phyloP scores from a whole-genome alignment of 371 early-diverging fungal genomes.

The Mucor piriformis region DNA sequence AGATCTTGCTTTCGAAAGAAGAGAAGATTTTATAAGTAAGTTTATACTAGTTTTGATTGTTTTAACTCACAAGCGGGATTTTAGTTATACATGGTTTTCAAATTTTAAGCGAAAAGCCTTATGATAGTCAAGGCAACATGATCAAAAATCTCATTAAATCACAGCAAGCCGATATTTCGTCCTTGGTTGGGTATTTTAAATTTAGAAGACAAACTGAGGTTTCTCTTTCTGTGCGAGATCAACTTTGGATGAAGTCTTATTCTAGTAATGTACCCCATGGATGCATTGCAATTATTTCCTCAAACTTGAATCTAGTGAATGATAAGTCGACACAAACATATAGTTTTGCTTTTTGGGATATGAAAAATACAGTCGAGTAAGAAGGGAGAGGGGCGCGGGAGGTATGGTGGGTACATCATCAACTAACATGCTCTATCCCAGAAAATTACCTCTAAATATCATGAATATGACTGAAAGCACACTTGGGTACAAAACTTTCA shows the following conservation, averaged over 20 bases:
- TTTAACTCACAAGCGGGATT: background rate
- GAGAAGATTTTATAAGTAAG: conserved; percentile 28
- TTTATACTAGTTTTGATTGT: background rate
- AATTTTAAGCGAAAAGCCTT: conserved; percentile 18
- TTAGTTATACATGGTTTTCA: conserved; percentile 32
- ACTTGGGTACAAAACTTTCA: conserved; percentile 13
- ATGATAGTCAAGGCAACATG: conserved; percentile 14
- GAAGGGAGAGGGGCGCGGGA: too few species aligned
- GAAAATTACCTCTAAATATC: conserved; percentile 18
- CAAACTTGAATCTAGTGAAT: background rate
- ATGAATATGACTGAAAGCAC: conserved; percentile 25
- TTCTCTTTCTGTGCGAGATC: conserved; percentile 16
- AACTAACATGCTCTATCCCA: too few species aligned
- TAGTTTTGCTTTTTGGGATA: conserved; percentile 30
- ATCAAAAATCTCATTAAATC: background rate
- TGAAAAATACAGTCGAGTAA: conserved; percentile 10
- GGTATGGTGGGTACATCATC: too few species aligned
- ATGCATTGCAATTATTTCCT: conserved; percentile 22
- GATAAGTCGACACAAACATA: conserved; percentile 25
- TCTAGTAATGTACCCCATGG: conserved; percentile 17
- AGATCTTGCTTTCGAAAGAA: conserved; percentile 18
- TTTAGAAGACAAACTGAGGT: conserved; percentile 18
- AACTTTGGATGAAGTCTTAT: conserved; percentile 18
- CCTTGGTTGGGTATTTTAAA: conserved; percentile 26
- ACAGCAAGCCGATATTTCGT: conserved; percentile 8